Conservation (phyloP, 2,329 filamentous ascomycete genomes). For the Pseudogymnoascus sp. region DNA sequence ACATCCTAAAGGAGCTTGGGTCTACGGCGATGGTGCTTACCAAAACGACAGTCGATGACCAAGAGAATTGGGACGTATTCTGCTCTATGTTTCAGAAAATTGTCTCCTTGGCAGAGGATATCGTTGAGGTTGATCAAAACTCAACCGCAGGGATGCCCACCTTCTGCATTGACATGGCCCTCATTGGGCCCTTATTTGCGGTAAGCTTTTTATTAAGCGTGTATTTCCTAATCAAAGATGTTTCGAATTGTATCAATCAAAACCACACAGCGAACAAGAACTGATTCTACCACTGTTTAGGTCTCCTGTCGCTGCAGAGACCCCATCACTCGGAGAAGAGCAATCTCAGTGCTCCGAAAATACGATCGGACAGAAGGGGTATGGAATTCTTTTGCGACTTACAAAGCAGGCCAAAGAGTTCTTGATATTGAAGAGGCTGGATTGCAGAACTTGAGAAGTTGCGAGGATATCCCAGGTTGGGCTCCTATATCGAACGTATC, state of each 20-base stretch:
- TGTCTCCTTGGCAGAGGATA: constrained; percentile 8
- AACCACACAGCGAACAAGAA: constrained; percentile 25
- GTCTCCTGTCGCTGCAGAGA: constrained; percentile 56
- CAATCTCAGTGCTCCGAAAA: constrained; percentile 49
- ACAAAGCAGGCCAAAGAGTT: not conserved
- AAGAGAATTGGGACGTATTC: not conserved
- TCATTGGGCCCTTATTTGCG: not conserved
- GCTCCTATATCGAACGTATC: constrained; percentile 1
- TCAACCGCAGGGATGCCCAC: not conserved
- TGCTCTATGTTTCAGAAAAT: not conserved
- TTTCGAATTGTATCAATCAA: not conserved
- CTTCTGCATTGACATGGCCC: not conserved
- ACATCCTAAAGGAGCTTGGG: not conserved
- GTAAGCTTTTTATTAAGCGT: not conserved
- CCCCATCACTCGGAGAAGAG: constrained; percentile 45
- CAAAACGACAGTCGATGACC: not conserved
- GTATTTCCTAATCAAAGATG: not conserved
- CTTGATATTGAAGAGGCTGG: constrained; percentile 1
- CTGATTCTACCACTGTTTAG: constrained; percentile 53
- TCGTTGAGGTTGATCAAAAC: constrained; percentile 10
- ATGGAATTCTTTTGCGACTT: constrained; percentile 40
- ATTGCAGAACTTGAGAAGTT: constrained; percentile 10
- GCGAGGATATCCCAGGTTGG: constrained; percentile 14
- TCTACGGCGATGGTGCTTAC: not conserved
- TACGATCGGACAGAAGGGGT: constrained; percentile 57